Evolutionary conservation across 306 rosid genomes (phyloP), one percentile per base, ranked within the genome.

Genomic region (Rosa multiflora): DNA sequence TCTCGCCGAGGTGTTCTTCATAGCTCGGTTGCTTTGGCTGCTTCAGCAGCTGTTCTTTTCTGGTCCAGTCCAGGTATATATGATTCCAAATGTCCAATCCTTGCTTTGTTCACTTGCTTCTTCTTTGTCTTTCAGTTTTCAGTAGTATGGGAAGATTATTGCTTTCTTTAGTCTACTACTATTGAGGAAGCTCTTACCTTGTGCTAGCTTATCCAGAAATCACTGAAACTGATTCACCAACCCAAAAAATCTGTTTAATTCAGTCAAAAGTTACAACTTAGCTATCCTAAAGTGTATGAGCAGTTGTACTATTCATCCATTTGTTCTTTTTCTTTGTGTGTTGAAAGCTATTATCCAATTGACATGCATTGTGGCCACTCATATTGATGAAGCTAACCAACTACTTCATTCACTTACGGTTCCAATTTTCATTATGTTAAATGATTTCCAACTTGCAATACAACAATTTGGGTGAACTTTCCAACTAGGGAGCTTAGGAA

Each of bases 41-140:
- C 93, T 77, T 89, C 98, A 49, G 66, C 87, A 48, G 86, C 94
- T 73, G 55, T 92, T 84, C 93, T 94, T 80, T 83, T 94, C 73
- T 92, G 88, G 82, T 87, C 97, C 72, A 76, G 44, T 70, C 97
- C 97, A 73, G 97, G 98, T 91, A 52, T 47, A 35, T 10, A 53
- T 10, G 47, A 11, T 40, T 70, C 32, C 26, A 26, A 40, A 17
- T 5, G 20, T 32, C 68, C n/a, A 17, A 52, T 4, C 53, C 44
- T 29, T 29, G 68, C 21, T 23, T 15, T 6, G n/a, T 32, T 66
- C 2, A 5, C 26, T 39, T 8, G 32, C 8, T 40, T 47, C 6
- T 18, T 4, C 18, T 69, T 23, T 18, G 17, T n/a, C 13, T 40
- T 73, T 52, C 37, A 9, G 2, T 39, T 67, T 66, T 67, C 46